Evolutionary conservation across 805 yeast species (phyloP), one percentile per base, ranked within the genome.

Genomic region (Metahyphopichia silvanorum): DNA sequence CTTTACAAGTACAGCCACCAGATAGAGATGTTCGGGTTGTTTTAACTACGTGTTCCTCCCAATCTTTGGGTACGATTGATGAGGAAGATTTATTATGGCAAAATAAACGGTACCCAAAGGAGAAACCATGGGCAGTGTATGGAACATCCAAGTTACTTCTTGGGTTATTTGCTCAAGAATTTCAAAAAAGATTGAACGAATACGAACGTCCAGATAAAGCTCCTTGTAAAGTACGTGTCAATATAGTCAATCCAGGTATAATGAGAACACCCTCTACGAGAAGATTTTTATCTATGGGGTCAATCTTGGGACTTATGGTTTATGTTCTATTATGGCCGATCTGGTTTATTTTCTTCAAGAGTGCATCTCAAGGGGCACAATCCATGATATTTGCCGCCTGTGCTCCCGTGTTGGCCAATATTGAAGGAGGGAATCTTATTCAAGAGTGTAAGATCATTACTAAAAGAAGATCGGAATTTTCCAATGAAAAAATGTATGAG

Each of bases 1-100:
- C 93, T 7, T 66, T 93, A 33, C 78, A 84, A 42, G 81, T 79
- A 2, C 99, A 93, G 61, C 94, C 97, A 2, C 86, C 96, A 0
- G 98, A 89, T 57, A 72, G 99, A 43, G 98, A 89, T 50, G 96
- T 93, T 2, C 67, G 97, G 27, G 76, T 93, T 4, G 54, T 93
- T 3, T 44, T 87, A n/a, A 74, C 89, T 0, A 73, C 87, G 1
- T 93, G 98, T 58, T 61, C 84, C 40, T 65, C 87, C 8, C 93
- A 86, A 42, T 76, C 86, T 2, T 51, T 85, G 58, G 97, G 86
- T 2, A 12, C 11, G 12, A 50, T 91, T 12, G 80, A 82, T 37
- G 25, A 75, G 3, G 87, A 83, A 49, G 71, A 66, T 38, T 68
- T 88, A 15, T 65, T 86, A 32, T 82, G 84, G 80, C 72, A 71